These are phyloP conservation scores for Penicillium atrosanguineum DNA, from an alignment of 495 filamentous ascomycete species.

Conservation along the genomic window DNA sequence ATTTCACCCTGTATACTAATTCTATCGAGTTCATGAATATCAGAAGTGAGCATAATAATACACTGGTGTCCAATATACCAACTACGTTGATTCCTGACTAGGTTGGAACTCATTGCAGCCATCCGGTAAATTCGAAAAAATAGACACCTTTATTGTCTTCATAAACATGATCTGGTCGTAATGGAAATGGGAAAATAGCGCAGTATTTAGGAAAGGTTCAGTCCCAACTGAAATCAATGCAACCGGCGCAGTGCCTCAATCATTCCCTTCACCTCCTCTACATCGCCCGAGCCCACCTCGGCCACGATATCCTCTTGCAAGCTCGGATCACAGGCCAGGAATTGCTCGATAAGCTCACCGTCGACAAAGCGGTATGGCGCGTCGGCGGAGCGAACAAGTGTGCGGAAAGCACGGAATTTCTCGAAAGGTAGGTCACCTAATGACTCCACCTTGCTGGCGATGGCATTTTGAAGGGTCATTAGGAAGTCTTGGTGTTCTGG, in stretches of 20 bases:
- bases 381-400: slow-evolving; percentile 62
- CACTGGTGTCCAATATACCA: no score
- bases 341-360: slow-evolving; percentile 84
- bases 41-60: background rate
- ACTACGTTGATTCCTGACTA: no score
- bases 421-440: slow-evolving; percentile 72
- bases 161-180: background rate
- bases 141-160: background rate
- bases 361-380: slow-evolving; percentile 89
- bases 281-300: slow-evolving; percentile 52
- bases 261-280: slow-evolving; percentile 69
- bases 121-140: background rate
- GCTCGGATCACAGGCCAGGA: slow-evolving; percentile 64
- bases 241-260: slow-evolving; percentile 73
- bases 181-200: background rate
- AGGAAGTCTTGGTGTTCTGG: slow-evolving; percentile 71
- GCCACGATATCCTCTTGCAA: slow-evolving; percentile 64
- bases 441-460: slow-evolving; percentile 63
- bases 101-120: no score
- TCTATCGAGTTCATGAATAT: background rate
- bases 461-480: slow-evolving; percentile 72
- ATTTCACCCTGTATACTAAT: background rate
- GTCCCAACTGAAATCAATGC: slow-evolving; percentile 42
- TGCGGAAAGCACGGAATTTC: slow-evolving; percentile 75
- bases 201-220: background rate